Conservation (phyloP, 163 green algal genomes). For the Chlorella variabilis region DNA sequence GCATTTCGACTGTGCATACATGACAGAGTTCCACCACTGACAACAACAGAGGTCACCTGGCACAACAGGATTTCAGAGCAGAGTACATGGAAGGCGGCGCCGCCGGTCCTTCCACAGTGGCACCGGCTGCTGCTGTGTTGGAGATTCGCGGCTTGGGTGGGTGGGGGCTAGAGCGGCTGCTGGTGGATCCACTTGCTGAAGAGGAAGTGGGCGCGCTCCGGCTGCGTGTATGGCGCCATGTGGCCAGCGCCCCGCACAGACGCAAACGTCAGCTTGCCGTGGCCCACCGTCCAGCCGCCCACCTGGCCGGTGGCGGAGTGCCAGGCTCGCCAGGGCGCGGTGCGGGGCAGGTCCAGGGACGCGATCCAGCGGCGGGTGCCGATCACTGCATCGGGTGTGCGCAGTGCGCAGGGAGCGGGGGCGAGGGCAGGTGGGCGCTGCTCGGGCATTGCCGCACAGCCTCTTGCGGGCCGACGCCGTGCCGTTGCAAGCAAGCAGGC, state of each 20-base stretch:
- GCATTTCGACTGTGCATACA: too few species aligned
- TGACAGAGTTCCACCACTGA: too few species aligned
- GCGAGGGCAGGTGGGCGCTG: too few species aligned
- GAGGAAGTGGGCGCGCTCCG: constrained; percentile 58
- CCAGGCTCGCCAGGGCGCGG: constrained; percentile 72
- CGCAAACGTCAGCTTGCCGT: constrained; percentile 78
- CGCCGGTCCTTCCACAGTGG: too few species aligned
- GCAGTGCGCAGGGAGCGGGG: background rate
- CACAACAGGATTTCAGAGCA: too few species aligned
- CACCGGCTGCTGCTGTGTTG: too few species aligned
- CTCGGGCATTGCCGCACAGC: background rate
- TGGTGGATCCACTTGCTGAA: constrained; percentile 46
- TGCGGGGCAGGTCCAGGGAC: constrained; percentile 61
- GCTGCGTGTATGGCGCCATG: constrained; percentile 80
- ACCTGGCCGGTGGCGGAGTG: constrained; percentile 58
- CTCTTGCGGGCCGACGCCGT: background rate
- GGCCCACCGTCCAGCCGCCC: constrained; percentile 71
- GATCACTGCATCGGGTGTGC: constrained; percentile 43
- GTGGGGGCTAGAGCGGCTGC: constrained; percentile 20
- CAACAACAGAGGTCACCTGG: too few species aligned
- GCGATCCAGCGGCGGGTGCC: constrained; percentile 76
- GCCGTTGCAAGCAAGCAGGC: too few species aligned
- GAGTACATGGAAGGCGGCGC: too few species aligned
- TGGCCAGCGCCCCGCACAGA: constrained; percentile 86
- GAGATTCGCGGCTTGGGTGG: too few species aligned